These are phyloP conservation scores for Arachnomyces sp. DNA, from an alignment of 2,329 filamentous ascomycete species.

Conservation along the genomic window DNA sequence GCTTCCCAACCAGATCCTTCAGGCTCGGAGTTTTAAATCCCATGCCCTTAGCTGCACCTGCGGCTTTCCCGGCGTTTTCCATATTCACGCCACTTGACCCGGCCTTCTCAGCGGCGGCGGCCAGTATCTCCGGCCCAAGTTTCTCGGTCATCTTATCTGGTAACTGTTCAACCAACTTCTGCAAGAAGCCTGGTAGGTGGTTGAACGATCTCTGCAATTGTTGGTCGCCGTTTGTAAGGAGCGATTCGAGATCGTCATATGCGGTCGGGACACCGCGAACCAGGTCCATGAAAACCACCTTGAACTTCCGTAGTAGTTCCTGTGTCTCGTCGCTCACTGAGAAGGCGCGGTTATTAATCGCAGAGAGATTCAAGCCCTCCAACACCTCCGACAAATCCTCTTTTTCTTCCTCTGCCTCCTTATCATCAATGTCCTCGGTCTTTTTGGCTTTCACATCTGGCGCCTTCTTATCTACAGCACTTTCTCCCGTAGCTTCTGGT, in stretches of 20 bases:
- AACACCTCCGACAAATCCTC: slow-evolving; percentile 72
- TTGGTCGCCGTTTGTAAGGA: slow-evolving; percentile 56
- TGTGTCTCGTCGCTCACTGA: slow-evolving; percentile 77
- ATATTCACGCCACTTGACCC: slow-evolving; percentile 52
- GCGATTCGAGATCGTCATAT: slow-evolving; percentile 74
- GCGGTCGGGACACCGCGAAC: slow-evolving; percentile 89
- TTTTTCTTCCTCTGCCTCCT: slow-evolving; percentile 51
- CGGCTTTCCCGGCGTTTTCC: slow-evolving; percentile 43
- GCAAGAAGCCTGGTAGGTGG: slow-evolving; percentile 66
- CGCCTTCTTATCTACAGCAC: slow-evolving; percentile 8
- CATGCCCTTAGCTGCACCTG: slow-evolving; percentile 58
- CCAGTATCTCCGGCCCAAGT: slow-evolving; percentile 74
- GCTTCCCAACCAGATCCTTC: slow-evolving; percentile 73
- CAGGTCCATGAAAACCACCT: slow-evolving; percentile 82
- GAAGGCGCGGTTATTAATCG: slow-evolving; percentile 78
- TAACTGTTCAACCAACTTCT: slow-evolving; percentile 78
- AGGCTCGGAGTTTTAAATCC: slow-evolving; percentile 62
- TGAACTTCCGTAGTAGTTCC: slow-evolving; percentile 75
- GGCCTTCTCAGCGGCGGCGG: slow-evolving; percentile 64
- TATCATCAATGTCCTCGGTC: slow-evolving; percentile 27
- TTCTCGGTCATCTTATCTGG: slow-evolving; percentile 71
- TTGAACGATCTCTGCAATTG: slow-evolving; percentile 58
- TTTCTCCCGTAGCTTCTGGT: too few species aligned
- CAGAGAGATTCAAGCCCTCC: slow-evolving; percentile 74
- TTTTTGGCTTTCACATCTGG: slow-evolving; percentile 25